A percentile compares a stretch with the other conserved stretches of the same genome.
phyloP scores from a whole-genome alignment of 768 basidiomycete genomes.

The Obba rivulosa region DNA sequence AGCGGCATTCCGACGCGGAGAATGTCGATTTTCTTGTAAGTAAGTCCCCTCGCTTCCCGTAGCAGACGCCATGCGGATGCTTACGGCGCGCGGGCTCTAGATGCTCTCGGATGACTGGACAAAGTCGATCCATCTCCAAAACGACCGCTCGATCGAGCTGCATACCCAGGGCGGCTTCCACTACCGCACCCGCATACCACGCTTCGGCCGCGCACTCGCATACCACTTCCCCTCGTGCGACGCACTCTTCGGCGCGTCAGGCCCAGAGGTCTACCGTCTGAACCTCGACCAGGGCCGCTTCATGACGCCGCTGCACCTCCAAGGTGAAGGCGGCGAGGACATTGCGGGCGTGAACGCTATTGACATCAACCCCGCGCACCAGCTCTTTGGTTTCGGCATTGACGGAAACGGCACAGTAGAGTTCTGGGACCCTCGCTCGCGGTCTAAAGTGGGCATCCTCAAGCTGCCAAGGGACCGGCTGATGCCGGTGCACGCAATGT shows the following conservation, averaged over 20 bases:
- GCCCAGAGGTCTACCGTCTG: slow-evolving; percentile 85
- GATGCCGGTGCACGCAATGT: slow-evolving; percentile 31
- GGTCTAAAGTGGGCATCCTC: slow-evolving; percentile 67
- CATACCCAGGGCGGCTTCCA: slow-evolving; percentile 94
- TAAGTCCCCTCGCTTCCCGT: slow-evolving; percentile 32
- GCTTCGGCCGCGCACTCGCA: slow-evolving; percentile 85
- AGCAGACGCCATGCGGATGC: neutral
- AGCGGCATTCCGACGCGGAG: slow-evolving; percentile 92
- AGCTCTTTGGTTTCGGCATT: slow-evolving; percentile 82
- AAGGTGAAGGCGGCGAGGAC: slow-evolving; percentile 42
- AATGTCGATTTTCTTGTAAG: slow-evolving; percentile 98
- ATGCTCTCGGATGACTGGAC: slow-evolving; percentile 98
- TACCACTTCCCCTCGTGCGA: slow-evolving; percentile 96
- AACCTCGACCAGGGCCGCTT: slow-evolving; percentile 96
- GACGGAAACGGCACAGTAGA: slow-evolving; percentile 86
- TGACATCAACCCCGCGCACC: slow-evolving; percentile 91
- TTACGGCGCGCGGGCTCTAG: slow-evolving; percentile 35
- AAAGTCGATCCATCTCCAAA: slow-evolving; percentile 94
- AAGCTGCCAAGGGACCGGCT: slow-evolving; percentile 52
- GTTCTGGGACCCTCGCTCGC: slow-evolving; percentile 93
- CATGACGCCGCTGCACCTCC: slow-evolving; percentile 70
- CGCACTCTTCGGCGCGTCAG: slow-evolving; percentile 77
- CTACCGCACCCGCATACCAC: slow-evolving; percentile 90
- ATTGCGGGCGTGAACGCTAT: slow-evolving; percentile 85
- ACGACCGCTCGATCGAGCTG: slow-evolving; percentile 89